Conservation (phyloP, 1,139 yeast genomes). For the Kazachstania sp. region DNA sequence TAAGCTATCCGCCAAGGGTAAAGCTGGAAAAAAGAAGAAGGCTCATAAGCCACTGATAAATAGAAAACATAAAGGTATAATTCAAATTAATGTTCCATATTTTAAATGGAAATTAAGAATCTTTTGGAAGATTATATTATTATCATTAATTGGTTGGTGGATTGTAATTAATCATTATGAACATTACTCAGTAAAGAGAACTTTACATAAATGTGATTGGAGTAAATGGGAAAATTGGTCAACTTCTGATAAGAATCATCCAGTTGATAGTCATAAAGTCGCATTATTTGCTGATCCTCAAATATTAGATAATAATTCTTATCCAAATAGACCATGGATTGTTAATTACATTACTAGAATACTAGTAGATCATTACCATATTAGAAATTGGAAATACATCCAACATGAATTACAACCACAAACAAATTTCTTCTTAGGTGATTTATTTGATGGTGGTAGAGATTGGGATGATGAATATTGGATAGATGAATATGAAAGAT, state of each 20-base stretch:
- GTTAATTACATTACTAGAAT: conserved; percentile 41
- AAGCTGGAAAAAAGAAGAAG: conserved; percentile 1
- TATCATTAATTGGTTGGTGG: conserved; percentile 36
- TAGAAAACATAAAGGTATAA: not conserved
- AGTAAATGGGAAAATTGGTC: conserved; percentile 52
- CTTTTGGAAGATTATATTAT: conserved; percentile 21
- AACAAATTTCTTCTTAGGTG: conserved; percentile 74
- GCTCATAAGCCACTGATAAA: not conserved
- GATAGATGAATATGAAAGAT: conserved; percentile 65
- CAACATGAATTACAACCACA: conserved; percentile 62
- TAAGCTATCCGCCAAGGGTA: not conserved
- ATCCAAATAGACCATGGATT: conserved; percentile 46
- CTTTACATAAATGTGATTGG: conserved; percentile 55
- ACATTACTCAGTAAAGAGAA: conserved; percentile 42
- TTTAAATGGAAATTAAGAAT: not conserved
- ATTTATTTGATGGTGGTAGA: conserved; percentile 90
- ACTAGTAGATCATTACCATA: conserved; percentile 61
- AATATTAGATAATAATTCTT: conserved; percentile 68
- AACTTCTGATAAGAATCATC: conserved; percentile 7
- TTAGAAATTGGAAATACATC: conserved; percentile 61
- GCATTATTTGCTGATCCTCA: conserved; percentile 90
- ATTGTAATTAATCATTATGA: conserved; percentile 51
- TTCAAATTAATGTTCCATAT: conserved; percentile 3
- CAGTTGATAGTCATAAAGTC: conserved; percentile 45
- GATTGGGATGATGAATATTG: conserved; percentile 70